Conservation (phyloP, 495 filamentous ascomycete genomes). For the Aspergillus panamensis region DNA sequence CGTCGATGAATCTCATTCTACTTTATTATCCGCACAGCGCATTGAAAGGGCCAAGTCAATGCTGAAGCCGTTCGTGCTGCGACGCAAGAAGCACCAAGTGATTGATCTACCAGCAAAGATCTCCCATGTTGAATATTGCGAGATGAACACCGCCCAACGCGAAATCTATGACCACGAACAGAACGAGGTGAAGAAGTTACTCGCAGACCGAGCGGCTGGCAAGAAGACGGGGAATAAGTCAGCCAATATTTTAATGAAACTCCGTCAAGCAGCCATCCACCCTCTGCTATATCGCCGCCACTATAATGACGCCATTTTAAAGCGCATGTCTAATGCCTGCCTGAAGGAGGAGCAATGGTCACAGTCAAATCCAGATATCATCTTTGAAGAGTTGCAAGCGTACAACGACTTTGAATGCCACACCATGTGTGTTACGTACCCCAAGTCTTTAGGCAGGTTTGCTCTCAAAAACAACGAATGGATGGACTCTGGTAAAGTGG, state of each 20-base stretch:
- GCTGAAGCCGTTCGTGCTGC: constrained; percentile 90
- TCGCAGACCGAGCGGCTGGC: constrained; percentile 55
- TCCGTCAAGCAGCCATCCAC: constrained; percentile 91
- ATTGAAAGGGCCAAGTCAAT: constrained; percentile 85
- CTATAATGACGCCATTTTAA: constrained; percentile 68
- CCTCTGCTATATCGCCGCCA: constrained; percentile 79
- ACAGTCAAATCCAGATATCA: constrained; percentile 57
- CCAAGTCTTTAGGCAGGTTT: constrained; percentile 63
- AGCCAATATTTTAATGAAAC: constrained; percentile 80
- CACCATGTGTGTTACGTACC: constrained; percentile 67
- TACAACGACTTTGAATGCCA: constrained; percentile 84
- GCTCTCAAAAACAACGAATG: constrained; percentile 71
- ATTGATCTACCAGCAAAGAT: constrained; percentile 83
- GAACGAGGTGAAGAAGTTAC: constrained; percentile 49
- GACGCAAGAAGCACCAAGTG: constrained; percentile 93
- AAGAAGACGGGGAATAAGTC: constrained; percentile 54
- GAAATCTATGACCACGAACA: constrained; percentile 66
- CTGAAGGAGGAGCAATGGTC: constrained; percentile 61
- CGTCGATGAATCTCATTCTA: constrained; percentile 65
- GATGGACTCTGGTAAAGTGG: constrained; percentile 91
- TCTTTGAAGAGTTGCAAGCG: constrained; percentile 66
- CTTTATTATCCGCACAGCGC: constrained; percentile 77
- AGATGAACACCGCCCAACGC: constrained; percentile 65
- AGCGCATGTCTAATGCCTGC: constrained; percentile 73
- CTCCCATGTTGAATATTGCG: constrained; percentile 70